These are phyloP conservation scores for Evernia prunastri DNA, from an alignment of 495 filamentous ascomycete genomes.

Conservation along the genomic window DNA sequence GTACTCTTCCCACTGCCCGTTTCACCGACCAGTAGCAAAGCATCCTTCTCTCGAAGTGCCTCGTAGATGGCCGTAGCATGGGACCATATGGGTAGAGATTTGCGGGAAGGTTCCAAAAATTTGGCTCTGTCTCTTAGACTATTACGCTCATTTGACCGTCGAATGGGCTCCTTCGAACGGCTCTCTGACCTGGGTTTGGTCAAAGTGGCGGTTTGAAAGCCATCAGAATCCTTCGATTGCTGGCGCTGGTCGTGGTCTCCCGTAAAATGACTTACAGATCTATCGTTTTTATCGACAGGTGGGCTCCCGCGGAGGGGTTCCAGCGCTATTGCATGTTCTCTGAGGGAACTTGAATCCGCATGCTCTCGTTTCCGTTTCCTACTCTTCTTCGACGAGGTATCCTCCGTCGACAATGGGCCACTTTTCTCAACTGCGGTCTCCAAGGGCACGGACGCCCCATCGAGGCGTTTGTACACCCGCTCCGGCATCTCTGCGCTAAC, in stretches of 20 bases:
- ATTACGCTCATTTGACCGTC: not conserved
- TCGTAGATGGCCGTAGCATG: slow-evolving; percentile 63
- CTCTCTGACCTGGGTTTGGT: not conserved
- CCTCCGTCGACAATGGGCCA: not conserved
- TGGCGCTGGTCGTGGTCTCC: not conserved
- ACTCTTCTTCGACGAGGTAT: slow-evolving; percentile 3
- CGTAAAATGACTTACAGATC: not conserved
- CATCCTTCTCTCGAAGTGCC: slow-evolving; percentile 58
- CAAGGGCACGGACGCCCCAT: slow-evolving; percentile 28
- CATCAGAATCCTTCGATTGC: not conserved
- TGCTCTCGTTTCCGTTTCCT: slow-evolving; percentile 44
- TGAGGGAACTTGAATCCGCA: not conserved
- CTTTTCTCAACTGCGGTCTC: not conserved
- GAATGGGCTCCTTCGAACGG: not conserved
- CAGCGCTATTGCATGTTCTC: not conserved
- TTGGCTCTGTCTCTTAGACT: slow-evolving; percentile 41
- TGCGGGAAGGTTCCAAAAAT: slow-evolving; percentile 45
- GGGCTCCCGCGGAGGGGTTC: not conserved
- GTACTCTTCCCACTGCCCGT: slow-evolving; percentile 97
- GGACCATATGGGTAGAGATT: slow-evolving; percentile 74
- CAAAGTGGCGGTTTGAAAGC: not conserved
- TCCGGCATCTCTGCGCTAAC: slow-evolving; percentile 41
- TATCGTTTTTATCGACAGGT: not conserved
- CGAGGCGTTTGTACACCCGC: slow-evolving; percentile 39
- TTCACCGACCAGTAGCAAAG: slow-evolving; percentile 83